Base-by-base conservation (phyloP, 768 basidiomycete genomes). In the Leucocoprinus leucothites region DNA sequence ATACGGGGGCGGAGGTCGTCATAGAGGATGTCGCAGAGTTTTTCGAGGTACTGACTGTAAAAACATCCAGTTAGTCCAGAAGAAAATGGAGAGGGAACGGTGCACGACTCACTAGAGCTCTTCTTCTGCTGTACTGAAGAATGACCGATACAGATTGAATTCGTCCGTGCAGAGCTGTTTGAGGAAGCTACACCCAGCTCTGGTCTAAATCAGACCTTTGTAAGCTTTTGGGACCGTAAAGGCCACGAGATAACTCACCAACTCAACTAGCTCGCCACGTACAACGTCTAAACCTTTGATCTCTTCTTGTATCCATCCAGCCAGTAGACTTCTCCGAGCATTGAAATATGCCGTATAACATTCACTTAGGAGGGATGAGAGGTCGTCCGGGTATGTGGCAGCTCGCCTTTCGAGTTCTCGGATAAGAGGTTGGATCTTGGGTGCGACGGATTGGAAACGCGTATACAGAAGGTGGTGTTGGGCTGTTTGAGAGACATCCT, bases 1-100 rank as follows among this genome's bases (percentile, higher is more conserved):
- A 99, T 98, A 3, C 95, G 86, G 4, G 96, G 97, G 1, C 96
- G 89, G 1, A 99, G 82, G 60, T 95, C 93, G 66, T 98, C 97
- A 66, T 95, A 97, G 31, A 99, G 83, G 62, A 93, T 82, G 70
- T 98, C 96, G 61, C 94, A 98, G 0, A 98, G 79, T 2, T 80
- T 86, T 72, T 97, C 94, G 21, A 99, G 79, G 71, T 93, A 98
- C 57, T 84, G 79, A 64, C 94, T 98, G 50, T 14, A 25, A 9
- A 19, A 5, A 5, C 31, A 31, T n/a, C 25, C 13, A 40, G 16
- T 48, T 53, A 7, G 56, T 45, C 18, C 56, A 38, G 22, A 44
- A 45, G 14, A 9, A 50, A 48, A 3, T 2, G 19, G 31, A 16
- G 25, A 50, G 41, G n/a, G n/a, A n/a, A n/a, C 31, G 45, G 46